These are phyloP conservation scores for Vanrija pseudolonga DNA, from an alignment of 1,284 basidiomycete genomes.

Conservation along the genomic window DNA sequence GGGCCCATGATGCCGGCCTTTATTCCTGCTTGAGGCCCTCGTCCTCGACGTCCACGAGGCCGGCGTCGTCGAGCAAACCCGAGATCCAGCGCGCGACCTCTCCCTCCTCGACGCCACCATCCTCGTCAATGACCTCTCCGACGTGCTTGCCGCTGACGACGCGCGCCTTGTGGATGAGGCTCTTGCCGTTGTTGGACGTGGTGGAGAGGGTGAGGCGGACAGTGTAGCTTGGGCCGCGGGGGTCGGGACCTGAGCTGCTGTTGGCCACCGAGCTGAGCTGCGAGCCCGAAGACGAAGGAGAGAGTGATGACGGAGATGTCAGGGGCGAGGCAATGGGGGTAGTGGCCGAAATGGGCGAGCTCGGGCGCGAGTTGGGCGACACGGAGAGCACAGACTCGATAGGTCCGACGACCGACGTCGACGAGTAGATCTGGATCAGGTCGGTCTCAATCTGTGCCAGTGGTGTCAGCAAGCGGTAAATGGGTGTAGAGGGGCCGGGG, in stretches of 20 bases:
- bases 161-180: constrained; percentile 37
- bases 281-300: constrained; percentile 5
- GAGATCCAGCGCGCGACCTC: constrained; percentile 40
- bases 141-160: constrained; percentile 34
- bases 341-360: constrained; percentile 22
- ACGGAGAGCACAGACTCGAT: constrained; percentile 26
- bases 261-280: constrained; percentile 4
- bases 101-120: constrained; percentile 43
- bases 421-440: constrained; percentile 38
- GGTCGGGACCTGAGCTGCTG: constrained; percentile 6
- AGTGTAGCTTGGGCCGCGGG: constrained; percentile 36
- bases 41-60: constrained; percentile 36
- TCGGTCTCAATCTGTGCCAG: constrained; percentile 44
- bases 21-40: constrained; percentile 34
- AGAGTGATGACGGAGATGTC: constrained; percentile 19
- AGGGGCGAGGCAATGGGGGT: constrained; percentile 17
- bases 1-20: neutral
- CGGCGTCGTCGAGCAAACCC: constrained; percentile 32
- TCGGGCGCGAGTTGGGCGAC: constrained; percentile 42
- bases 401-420: constrained; percentile 33
- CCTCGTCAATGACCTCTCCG: constrained; percentile 40
- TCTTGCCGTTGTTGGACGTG: constrained; percentile 45
- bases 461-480: neutral
- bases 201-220: constrained; percentile 37
- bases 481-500: neutral